phyloP scores from a whole-genome alignment of 2,329 filamentous ascomycete genomes.

The Xylaria sp. region DNA sequence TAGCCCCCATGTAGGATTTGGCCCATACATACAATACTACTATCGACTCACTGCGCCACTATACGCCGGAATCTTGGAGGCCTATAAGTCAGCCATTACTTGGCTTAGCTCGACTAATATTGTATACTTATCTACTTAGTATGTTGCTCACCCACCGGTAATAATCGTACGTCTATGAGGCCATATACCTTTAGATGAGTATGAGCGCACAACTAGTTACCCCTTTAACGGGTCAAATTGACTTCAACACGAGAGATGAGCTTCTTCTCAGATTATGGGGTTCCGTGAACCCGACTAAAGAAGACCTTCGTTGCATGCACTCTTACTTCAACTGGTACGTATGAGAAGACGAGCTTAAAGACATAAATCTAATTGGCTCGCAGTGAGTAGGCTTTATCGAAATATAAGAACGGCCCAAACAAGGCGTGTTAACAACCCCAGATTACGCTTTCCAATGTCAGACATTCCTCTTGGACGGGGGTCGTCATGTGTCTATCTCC shows the following conservation, averaged over 20 bases:
- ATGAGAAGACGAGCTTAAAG: neutral
- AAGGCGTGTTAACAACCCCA: slow-evolving; percentile 4
- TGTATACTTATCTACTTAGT: neutral
- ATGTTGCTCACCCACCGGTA: neutral
- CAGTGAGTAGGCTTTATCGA: slow-evolving; percentile 17
- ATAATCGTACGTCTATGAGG: neutral
- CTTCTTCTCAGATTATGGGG: slow-evolving; percentile 35
- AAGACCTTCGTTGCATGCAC: slow-evolving; percentile 32
- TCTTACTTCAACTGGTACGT: slow-evolving; percentile 37
- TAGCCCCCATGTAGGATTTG: neutral
- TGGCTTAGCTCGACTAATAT: neutral
- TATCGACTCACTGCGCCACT: slow-evolving; percentile 22
- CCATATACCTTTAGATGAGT: neutral
- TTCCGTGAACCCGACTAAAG: slow-evolving; percentile 19
- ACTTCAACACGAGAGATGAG: slow-evolving; percentile 16
- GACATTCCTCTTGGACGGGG: slow-evolving; percentile 35
- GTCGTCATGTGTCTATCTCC: slow-evolving; percentile 34
- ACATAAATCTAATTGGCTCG: slow-evolving; percentile 8
- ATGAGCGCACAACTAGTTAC: slow-evolving; percentile 16
- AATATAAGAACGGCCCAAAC: neutral
- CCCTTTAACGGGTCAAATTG: slow-evolving; percentile 24
- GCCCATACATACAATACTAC: neutral
- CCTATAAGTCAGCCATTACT: neutral
- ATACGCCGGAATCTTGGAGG: neutral
- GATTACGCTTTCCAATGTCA: slow-evolving; percentile 36